Evolutionary conservation across 768 basidiomycete species (phyloP).

Genomic region (Hypsizygus marmoreus): DNA sequence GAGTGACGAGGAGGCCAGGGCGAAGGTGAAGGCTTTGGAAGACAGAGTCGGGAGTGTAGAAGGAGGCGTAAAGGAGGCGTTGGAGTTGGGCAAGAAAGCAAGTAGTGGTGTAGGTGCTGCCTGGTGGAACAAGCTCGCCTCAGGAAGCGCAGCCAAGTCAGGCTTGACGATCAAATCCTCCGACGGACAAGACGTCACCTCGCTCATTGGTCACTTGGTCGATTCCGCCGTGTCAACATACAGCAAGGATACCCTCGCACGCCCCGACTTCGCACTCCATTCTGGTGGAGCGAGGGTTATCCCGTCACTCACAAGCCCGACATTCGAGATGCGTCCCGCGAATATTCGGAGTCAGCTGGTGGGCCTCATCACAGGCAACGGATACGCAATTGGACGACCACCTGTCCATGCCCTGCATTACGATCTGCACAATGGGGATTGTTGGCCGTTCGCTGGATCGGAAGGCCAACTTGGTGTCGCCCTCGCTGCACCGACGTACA

Average conservation of each 20-base stretch:
- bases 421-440: constrained; percentile 79
- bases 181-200: constrained; percentile 72
- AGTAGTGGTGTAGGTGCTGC: constrained; percentile 41
- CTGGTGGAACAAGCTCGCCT: constrained; percentile 73
- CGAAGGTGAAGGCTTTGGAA: constrained; percentile 57
- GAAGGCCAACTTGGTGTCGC: constrained; percentile 82
- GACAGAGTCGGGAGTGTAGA: constrained; percentile 64
- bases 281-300: constrained; percentile 82
- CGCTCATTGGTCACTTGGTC: constrained; percentile 74
- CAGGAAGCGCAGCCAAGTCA: constrained; percentile 39
- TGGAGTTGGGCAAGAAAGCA: constrained; percentile 62
- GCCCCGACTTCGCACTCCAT: constrained; percentile 83
- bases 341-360: constrained; percentile 50
- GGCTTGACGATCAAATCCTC: constrained; percentile 67
- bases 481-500: constrained; percentile 71
- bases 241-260: constrained; percentile 76
- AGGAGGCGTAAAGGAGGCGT: constrained; percentile 66
- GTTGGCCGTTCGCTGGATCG: constrained; percentile 88
- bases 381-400: constrained; percentile 69
- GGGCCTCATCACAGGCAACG: constrained; percentile 61
- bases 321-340: constrained; percentile 64
- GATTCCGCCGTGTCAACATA: constrained; percentile 69
- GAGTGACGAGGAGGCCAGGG: constrained; percentile 59
- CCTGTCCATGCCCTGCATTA: constrained; percentile 89
- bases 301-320: constrained; percentile 81